phyloP scores from a whole-genome alignment of 2,329 filamentous ascomycete genomes.

The Fusarium secorum region DNA sequence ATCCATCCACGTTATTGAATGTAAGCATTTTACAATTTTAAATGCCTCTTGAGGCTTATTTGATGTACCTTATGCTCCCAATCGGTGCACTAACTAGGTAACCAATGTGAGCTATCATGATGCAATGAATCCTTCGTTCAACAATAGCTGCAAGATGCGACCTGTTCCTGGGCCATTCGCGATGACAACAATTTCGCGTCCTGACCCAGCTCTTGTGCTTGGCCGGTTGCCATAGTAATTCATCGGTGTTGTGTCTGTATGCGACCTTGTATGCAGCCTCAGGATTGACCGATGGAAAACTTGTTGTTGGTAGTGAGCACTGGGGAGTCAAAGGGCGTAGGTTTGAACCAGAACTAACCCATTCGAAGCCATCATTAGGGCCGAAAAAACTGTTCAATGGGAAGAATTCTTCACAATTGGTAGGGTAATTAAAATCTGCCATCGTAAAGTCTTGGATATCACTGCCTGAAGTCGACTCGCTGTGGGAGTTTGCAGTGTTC shows the following conservation, averaged over 20 bases:
- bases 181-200: constrained; percentile 12
- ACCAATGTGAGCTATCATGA: not conserved
- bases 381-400: constrained; percentile 50
- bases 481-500: not conserved
- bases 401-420: constrained; percentile 46
- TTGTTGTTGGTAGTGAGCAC: constrained; percentile 20
- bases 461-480: not conserved
- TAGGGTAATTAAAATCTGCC: constrained; percentile 22
- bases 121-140: not conserved
- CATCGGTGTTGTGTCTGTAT: not conserved
- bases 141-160: constrained; percentile 8
- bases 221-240: constrained; percentile 18
- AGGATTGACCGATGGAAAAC: constrained; percentile 43
- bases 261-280: constrained; percentile 13
- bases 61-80: not conserved
- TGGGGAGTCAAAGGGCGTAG: not conserved
- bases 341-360: constrained; percentile 45
- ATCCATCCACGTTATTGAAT: constrained; percentile 38
- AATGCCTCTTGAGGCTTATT: not conserved
- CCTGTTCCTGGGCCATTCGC: constrained; percentile 25
- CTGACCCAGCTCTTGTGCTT: not conserved
- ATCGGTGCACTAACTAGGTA: not conserved
- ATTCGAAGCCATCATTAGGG: constrained; percentile 48
- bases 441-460: constrained; percentile 15
- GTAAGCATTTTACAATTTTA: constrained; percentile 3